phyloP scores from a whole-genome alignment of 176 grass and related monocot species.

The Typha latifolia region DNA sequence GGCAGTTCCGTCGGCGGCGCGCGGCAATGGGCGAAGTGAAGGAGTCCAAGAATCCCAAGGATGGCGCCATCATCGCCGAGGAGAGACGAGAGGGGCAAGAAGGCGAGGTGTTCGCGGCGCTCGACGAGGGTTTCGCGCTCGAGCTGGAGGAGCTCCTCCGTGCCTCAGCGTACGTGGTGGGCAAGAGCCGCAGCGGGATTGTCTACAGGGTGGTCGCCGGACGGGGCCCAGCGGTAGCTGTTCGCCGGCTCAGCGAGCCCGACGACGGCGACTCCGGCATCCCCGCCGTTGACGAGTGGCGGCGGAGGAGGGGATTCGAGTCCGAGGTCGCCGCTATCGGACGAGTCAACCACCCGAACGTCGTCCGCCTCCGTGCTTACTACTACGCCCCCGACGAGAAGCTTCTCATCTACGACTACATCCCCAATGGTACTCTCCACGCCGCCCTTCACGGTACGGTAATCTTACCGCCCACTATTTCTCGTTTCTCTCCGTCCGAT shows the following conservation, averaged over 20 bases:
- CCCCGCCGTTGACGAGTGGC: slow-evolving; percentile 34
- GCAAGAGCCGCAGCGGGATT: slow-evolving; percentile 83
- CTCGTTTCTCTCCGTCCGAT: slow-evolving; percentile 1
- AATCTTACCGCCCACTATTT: neutral
- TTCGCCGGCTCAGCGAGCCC: slow-evolving; percentile 81
- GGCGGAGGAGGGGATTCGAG: slow-evolving; percentile 72
- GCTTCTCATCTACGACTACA: slow-evolving; percentile 94
- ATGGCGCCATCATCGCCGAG: slow-evolving; percentile 11
- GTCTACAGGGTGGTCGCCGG: slow-evolving; percentile 78
- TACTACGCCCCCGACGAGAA: slow-evolving; percentile 98
- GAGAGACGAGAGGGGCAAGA: slow-evolving; percentile 52
- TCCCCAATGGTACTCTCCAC: slow-evolving; percentile 80
- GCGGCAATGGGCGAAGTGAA: slow-evolving; percentile 26
- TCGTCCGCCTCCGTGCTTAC: slow-evolving; percentile 80
- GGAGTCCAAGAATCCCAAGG: slow-evolving; percentile 40
- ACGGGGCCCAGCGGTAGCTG: slow-evolving; percentile 43
- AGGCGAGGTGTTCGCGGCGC: slow-evolving; percentile 66
- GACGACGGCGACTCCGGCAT: slow-evolving; percentile 40
- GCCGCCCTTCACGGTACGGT: slow-evolving; percentile 92
- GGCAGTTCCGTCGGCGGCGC: slow-evolving; percentile 64
- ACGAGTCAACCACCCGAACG: slow-evolving; percentile 66
- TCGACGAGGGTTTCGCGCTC: slow-evolving; percentile 79
- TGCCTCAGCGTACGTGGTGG: slow-evolving; percentile 79
- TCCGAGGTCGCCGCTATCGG: slow-evolving; percentile 63
- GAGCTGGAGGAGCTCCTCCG: slow-evolving; percentile 96